Evolutionary conservation across 2,329 filamentous ascomycete genomes (phyloP).

Genomic region (Capronia americana): DNA sequence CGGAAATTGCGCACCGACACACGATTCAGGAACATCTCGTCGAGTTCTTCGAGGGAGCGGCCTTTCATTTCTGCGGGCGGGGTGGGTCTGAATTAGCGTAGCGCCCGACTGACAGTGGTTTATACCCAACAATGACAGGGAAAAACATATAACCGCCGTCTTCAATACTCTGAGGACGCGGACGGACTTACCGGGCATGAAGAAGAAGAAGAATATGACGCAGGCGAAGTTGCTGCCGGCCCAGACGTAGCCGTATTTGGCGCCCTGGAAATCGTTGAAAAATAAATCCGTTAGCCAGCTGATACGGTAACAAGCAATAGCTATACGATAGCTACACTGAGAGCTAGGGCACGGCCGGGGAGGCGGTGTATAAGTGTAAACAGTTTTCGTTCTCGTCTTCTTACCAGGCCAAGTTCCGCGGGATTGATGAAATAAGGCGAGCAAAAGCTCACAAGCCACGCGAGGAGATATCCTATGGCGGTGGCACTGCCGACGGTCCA

Average conservation of each 20-base stretch:
- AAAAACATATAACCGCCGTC: not conserved
- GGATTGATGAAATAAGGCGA: constrained; percentile 52
- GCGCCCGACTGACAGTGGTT: not conserved
- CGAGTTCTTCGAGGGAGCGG: constrained; percentile 49
- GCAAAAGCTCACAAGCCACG: constrained; percentile 47
- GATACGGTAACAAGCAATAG: constrained; percentile 13
- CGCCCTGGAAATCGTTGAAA: constrained; percentile 20
- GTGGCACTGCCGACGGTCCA: constrained; percentile 47
- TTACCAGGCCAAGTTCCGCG: constrained; percentile 46
- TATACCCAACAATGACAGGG: not conserved
- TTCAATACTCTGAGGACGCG: not conserved
- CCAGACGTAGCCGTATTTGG: constrained; percentile 43
- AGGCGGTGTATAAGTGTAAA: not conserved
- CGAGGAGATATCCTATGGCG: constrained; percentile 46
- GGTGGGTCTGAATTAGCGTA: not conserved
- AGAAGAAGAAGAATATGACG: constrained; percentile 39
- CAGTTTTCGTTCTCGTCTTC: constrained; percentile 3
- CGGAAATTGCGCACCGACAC: constrained; percentile 27
- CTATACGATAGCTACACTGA: not conserved
- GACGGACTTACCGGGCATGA: constrained; percentile 42
- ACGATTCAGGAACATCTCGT: constrained; percentile 47
- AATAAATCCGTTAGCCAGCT: not conserved
- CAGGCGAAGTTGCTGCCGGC: constrained; percentile 32
- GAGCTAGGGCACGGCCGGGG: no score
- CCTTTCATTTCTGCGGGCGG: constrained; percentile 44